Evolutionary conservation across 495 filamentous ascomycete species (phyloP).

Genomic region (Jackrogersella minutella): DNA sequence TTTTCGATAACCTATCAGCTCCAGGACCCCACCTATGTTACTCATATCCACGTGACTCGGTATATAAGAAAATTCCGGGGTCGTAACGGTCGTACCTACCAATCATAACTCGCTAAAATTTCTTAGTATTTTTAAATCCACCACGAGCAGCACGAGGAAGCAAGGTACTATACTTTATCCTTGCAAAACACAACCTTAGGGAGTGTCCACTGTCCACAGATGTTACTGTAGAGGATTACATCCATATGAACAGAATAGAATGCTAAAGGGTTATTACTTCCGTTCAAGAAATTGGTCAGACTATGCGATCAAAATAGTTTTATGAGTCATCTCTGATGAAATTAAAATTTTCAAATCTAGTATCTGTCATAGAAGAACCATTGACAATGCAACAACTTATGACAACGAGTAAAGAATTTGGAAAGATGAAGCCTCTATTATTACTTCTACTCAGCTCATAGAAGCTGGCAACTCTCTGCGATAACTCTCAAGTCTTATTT

Average conservation of each 20-base stretch:
- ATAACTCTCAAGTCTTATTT: neutral
- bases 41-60: conserved; percentile 25
- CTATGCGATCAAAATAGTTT: conserved; percentile 16
- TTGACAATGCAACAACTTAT: neutral
- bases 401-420: neutral
- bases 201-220: neutral
- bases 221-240: conserved; percentile 1
- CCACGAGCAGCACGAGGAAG: no score
- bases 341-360: neutral
- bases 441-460: conserved; percentile 2
- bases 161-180: conserved; percentile 5
- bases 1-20: conserved; percentile 39
- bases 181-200: no score
- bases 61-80: neutral
- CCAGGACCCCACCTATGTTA: conserved; percentile 31
- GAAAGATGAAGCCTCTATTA: conserved; percentile 7
- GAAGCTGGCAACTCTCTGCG: conserved; percentile 15
- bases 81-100: neutral
- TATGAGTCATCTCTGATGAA: conserved; percentile 24
- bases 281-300: conserved; percentile 17
- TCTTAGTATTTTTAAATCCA: neutral
- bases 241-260: conserved; percentile 11
- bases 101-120: conserved; percentile 3
- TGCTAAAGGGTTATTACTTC: conserved; percentile 16
- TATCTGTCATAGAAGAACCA: neutral